A percentile compares a stretch with the other conserved stretches of the same genome.
These are phyloP conservation scores for Nannochloropsis salina DNA, from an alignment of 108 stramenopile genomes.

Conservation along the genomic window DNA sequence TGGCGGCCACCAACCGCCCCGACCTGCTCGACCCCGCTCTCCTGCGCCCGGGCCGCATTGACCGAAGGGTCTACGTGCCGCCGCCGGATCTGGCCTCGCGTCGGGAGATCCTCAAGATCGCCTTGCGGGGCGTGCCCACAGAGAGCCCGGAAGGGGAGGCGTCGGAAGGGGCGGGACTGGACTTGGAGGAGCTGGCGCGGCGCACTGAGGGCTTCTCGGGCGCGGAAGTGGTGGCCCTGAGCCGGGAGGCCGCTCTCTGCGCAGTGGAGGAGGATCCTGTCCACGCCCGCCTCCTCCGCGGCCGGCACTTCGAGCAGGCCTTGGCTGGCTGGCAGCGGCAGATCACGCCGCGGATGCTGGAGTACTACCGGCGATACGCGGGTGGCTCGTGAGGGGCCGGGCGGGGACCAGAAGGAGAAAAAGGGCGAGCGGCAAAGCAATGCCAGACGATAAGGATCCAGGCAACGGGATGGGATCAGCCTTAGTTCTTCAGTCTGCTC, in stretches of 20 bases:
- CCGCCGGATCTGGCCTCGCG: constrained; percentile 52
- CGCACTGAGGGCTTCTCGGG: constrained; percentile 55
- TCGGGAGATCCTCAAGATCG: constrained; percentile 41
- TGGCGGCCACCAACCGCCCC: constrained; percentile 57
- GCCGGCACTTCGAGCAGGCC: constrained; percentile 39
- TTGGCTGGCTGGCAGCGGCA: constrained; percentile 44
- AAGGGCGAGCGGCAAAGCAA: too few species aligned
- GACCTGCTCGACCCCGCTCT: constrained; percentile 57
- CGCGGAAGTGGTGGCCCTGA: constrained; percentile 53
- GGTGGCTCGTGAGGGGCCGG: constrained; percentile 17
- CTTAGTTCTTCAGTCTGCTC: too few species aligned
- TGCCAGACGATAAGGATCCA: too few species aligned
- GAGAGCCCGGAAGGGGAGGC: constrained; percentile 36
- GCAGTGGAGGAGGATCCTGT: constrained; percentile 48
- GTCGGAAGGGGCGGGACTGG: constrained; percentile 20
- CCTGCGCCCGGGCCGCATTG: constrained; percentile 54
- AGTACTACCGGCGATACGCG: constrained; percentile 38
- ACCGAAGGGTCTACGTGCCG: constrained; percentile 56
- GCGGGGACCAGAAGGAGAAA: too few species aligned
- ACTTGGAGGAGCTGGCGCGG: not conserved
- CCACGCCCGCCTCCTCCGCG: constrained; percentile 23
- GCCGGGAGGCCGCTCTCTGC: constrained; percentile 54
- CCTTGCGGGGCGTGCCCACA: constrained; percentile 43
- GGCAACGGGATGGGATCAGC: too few species aligned
- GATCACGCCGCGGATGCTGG: constrained; percentile 51